Evolutionary conservation across 371 early-diverging fungal genomes (phyloP), one percentile per base, ranked within the genome.

Genomic region (Syncephalastrum sp.): DNA sequence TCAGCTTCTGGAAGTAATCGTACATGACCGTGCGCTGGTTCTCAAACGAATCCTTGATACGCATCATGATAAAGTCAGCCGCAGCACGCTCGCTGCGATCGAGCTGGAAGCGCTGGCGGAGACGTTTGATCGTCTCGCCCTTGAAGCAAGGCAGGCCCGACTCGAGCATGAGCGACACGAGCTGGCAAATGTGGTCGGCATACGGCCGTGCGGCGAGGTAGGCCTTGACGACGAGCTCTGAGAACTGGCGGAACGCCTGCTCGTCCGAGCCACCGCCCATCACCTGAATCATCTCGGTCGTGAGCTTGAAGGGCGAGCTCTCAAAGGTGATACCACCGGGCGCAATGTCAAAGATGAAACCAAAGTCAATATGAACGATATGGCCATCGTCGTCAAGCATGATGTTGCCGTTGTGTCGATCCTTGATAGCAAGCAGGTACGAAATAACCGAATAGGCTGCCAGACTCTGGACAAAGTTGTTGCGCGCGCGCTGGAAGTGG

Each of bases 331-430:
- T 91, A 16, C 99, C 99, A 57, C 99, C 99, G 0, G 99, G 99
- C 7, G 98, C 93, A 60, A 99, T 99, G 59, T 97, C 99, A 47
- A 99, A 83, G 60, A 99, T 99, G 69, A 99, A 99, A 14, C 99
- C 99, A 74, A 99, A 99, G 74, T 99, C 92, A 56, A 99, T 99
- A 69, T 99, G 99, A 62, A 99, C 85, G 27, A 99, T 89, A 70
- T 98, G 96, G 0, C 99, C 99, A 51, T 91, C 82, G 50, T 95
- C 91, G 63, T 99, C 98, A 59, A 99, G 77, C 99, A 99, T 98
- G 59, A 99, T 98, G 75, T 99, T 99, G 50, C 99, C 99, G 72
- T 99, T 99, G 75, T 99, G 99, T 23, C 99, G 87, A 79, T 99
- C 99, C 75, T 99, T 99, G 72, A 99, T 93, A 66, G 96, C 95